A percentile compares a stretch with the other conserved stretches of the same genome.
These are phyloP conservation scores for Polychytrium aggregatum DNA, from an alignment of 192 early-diverging fungal species.

Conservation along the genomic window DNA sequence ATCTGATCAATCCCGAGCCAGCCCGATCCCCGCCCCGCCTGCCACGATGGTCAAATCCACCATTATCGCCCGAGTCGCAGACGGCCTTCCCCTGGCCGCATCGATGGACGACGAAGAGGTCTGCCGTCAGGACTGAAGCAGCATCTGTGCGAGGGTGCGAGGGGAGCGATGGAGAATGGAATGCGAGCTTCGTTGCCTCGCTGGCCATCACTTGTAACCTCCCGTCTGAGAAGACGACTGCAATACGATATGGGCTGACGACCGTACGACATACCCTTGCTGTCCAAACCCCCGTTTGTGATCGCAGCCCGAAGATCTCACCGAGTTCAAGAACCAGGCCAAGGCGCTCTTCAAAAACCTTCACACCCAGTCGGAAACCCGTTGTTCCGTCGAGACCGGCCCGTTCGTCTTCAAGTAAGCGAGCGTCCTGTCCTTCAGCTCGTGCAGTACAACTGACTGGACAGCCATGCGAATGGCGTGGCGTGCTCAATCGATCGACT, in stretches of 20 bases:
- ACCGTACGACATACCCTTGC: background rate
- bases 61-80: slow-evolving; percentile 84
- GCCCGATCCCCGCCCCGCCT: too few relatives aligned
- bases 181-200: too few relatives aligned
- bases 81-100: slow-evolving; percentile 88
- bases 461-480: too few relatives aligned
- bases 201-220: slow-evolving; percentile 37
- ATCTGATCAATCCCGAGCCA: too few relatives aligned
- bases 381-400: slow-evolving; percentile 92
- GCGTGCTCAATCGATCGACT: too few relatives aligned
- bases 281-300: background rate
- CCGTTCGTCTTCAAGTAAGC: slow-evolving; percentile 74
- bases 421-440: background rate
- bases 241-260: background rate
- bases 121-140: background rate
- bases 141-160: too few relatives aligned
- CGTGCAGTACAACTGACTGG: too few relatives aligned
- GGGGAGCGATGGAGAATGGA: too few relatives aligned
- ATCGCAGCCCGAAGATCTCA: slow-evolving; percentile 46
- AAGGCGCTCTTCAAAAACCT: slow-evolving; percentile 88
- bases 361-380: slow-evolving; percentile 68
- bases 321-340: slow-evolving; percentile 88
- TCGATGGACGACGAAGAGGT: slow-evolving; percentile 93
- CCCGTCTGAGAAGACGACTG: background rate
- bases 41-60: slow-evolving; percentile 97